phyloP scores from a whole-genome alignment of 106 monocot species.

The Apostasia ramifera region DNA sequence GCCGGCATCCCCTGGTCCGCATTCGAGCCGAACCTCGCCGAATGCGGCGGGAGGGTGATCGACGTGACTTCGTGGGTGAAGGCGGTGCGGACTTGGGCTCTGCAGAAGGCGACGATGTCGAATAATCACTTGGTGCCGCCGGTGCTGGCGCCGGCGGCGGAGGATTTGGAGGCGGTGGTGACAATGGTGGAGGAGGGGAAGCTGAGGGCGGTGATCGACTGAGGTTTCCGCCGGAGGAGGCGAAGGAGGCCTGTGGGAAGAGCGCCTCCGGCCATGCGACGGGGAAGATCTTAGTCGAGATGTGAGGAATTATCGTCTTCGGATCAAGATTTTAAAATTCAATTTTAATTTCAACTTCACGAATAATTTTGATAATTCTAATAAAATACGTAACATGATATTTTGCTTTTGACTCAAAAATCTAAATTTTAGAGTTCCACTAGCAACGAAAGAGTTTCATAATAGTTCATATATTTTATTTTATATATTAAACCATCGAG shows the following conservation, averaged over 20 bases:
- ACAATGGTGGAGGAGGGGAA: constrained; percentile 32
- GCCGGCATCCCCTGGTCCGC: constrained; percentile 17
- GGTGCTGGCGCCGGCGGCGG: constrained; percentile 7
- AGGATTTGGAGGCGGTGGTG: constrained; percentile 28
- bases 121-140: constrained; percentile 26
- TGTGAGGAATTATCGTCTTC: constrained; percentile 18
- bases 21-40: constrained; percentile 23
- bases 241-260: constrained; percentile 36
- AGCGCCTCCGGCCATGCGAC: constrained; percentile 42
- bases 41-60: constrained; percentile 16
- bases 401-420: too few species aligned
- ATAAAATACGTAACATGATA: too few species aligned
- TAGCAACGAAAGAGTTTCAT: too few species aligned
- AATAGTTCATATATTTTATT: too few species aligned
- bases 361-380: too few species aligned
- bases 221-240: constrained; percentile 14
- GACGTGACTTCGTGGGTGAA: constrained; percentile 12
- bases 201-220: constrained; percentile 43
- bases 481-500: too few species aligned
- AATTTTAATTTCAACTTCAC: too few species aligned
- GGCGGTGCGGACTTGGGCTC: background rate
- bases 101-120: constrained; percentile 14
- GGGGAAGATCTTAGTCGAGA: constrained; percentile 38
- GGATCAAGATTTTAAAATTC: too few species aligned
- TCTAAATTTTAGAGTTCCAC: too few species aligned